Evolutionary conservation across 2,329 filamentous ascomycete species (phyloP), one percentile per base, ranked within the genome.

Genomic region (Chaetomiaceae sp.): DNA sequence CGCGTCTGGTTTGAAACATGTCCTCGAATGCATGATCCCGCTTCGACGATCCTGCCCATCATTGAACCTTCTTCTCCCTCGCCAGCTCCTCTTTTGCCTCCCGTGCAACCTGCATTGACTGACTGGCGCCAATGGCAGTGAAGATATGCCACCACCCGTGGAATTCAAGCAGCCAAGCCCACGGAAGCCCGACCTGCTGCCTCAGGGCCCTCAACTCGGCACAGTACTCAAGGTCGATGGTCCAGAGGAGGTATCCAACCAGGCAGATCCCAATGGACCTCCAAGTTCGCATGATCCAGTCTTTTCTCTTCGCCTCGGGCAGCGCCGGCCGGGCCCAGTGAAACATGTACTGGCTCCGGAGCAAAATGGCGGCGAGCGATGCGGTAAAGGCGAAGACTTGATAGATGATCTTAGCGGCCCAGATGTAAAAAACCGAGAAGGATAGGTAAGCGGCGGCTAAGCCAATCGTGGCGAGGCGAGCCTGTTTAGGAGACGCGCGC

Each of bases 71-170:
- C 34, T 16, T 47, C 42, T 47, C 53, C 9, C 30, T 27, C 36
- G 51, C 37, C 32, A 40, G 13, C 46, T 55, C 53, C 30, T 52
- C 48, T 23, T 42, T 38, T 14, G 68, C 46, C 40, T 69, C 66
- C 53, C 69, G 62, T 11, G 65, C 61, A 23, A 69, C 52, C 51
- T 67, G 57, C 65, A 74, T 74, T 38, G 70, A 71, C 42, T 64
- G 62, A 21, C 72, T 73, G 4, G 80, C 79, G 1, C 78, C 75
- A 18, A 80, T 67, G 0, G 78, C 81, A 0, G 81, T 85, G 23
- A 82, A 66, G 14, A 84, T 66, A 59, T 85, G 81, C 81, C 81
- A 85, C 81, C 80, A 84, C 1, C 80, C 81, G 60, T 84, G 81
- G 13, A 84, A 61, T 66, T 84, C 81, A 4, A 84, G 63, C 0